Evolutionary conservation across 2,329 filamentous ascomycete species (phyloP).

Genomic region (Blumeriella jaapii): DNA sequence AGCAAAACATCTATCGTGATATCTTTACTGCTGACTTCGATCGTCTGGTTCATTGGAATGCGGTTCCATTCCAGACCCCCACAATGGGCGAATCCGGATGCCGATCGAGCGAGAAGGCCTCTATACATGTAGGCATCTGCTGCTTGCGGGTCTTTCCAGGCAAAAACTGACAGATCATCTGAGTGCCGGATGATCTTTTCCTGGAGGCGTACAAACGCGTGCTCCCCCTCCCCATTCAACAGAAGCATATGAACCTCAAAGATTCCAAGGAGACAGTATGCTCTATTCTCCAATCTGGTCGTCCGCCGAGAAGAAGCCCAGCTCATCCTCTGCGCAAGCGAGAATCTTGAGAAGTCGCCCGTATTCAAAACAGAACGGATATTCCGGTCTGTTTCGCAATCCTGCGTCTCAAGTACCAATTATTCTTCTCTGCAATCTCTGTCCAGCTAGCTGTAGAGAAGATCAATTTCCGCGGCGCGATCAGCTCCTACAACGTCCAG

Average conservation of each 20-base stretch:
- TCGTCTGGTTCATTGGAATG: no score
- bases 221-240: slow-evolving; percentile 25
- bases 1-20: no score
- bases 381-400: no score
- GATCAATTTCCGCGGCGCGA: slow-evolving; percentile 3
- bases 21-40: no score
- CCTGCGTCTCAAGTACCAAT: no score
- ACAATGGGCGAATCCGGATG: no score
- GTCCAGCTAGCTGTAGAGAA: slow-evolving; percentile 13
- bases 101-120: no score
- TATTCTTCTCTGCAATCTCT: slow-evolving; percentile 8
- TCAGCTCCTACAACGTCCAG: slow-evolving; percentile 7
- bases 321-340: slow-evolving; percentile 28
- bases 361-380: no score
- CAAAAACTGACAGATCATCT: slow-evolving; percentile 29
- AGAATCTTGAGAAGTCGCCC: no score
- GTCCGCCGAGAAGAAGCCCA: slow-evolving; percentile 27
- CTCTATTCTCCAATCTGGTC: slow-evolving; percentile 16
- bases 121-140: no score
- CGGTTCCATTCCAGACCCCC: no score
- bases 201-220: slow-evolving; percentile 16
- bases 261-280: slow-evolving; percentile 25
- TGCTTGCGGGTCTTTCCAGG: no score
- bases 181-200: slow-evolving; percentile 25
- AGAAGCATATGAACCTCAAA: slow-evolving; percentile 29